These are phyloP conservation scores for Globisporangium middletonii DNA, from an alignment of 352 stramenopile species.

Conservation along the genomic window DNA sequence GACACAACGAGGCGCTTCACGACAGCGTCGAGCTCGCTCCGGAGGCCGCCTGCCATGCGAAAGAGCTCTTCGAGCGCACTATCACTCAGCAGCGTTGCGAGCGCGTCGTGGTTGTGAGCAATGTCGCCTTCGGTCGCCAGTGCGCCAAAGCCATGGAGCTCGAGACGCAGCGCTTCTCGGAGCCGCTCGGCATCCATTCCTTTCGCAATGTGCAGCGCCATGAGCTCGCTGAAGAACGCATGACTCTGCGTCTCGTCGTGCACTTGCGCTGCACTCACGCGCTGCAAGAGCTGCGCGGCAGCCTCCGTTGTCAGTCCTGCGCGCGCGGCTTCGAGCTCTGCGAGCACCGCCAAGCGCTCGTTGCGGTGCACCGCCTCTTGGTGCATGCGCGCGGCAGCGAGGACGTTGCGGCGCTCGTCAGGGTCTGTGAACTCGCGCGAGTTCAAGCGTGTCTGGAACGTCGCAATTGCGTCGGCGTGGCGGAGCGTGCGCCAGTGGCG, in stretches of 20 bases:
- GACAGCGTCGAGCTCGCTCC: conserved; percentile 63
- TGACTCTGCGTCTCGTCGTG: conserved; percentile 66
- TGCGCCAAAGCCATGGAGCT: conserved; percentile 60
- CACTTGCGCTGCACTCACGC: conserved; percentile 43
- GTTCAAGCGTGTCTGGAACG: conserved; percentile 51
- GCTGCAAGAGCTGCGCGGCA: conserved; percentile 31
- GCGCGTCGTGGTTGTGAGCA: conserved; percentile 16
- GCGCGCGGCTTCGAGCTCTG: conserved; percentile 33
- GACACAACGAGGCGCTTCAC: conserved; percentile 50
- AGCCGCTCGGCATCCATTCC: conserved; percentile 23
- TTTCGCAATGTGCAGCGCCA: conserved; percentile 32
- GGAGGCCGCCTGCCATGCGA: conserved; percentile 65
- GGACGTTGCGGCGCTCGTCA: conserved; percentile 38
- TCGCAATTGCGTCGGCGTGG: conserved; percentile 63
- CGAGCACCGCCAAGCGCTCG: conserved; percentile 39
- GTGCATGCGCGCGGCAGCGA: conserved; percentile 44
- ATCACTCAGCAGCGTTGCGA: conserved; percentile 36
- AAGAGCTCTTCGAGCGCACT: conserved; percentile 80
- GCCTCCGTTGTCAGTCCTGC: conserved; percentile 36
- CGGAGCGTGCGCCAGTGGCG: conserved; percentile 65
- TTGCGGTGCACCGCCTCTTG: conserved; percentile 49
- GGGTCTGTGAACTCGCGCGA: conserved; percentile 71
- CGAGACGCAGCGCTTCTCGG: conserved; percentile 41
- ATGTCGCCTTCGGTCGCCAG: conserved; percentile 53
- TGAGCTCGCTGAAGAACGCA: conserved; percentile 48